phyloP scores from a whole-genome alignment of 495 filamentous ascomycete species.

The Lasiosphaeriaceae sp. region DNA sequence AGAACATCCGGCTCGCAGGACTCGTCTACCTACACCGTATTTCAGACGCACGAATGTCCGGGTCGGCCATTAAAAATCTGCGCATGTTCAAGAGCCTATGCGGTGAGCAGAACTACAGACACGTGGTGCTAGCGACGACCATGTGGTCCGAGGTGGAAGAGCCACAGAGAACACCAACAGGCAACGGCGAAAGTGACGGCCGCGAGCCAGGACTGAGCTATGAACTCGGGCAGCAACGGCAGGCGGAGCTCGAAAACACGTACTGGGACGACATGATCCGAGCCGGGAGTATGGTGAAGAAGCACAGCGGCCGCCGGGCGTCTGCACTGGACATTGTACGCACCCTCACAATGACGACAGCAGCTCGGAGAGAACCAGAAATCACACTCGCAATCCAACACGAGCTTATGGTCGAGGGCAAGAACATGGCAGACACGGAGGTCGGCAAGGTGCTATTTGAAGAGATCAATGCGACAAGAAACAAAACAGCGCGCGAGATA shows the following conservation, averaged over 20 bases:
- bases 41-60: constrained; percentile 1
- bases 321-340: neutral
- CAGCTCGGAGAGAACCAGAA: neutral
- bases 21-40: constrained; percentile 5
- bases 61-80: constrained; percentile 3
- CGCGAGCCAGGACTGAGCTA: neutral
- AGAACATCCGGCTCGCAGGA: neutral
- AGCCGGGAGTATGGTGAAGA: neutral
- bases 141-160: constrained; percentile 2
- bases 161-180: too few relatives aligned
- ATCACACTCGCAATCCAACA: neutral
- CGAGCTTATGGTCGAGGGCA: neutral
- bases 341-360: neutral
- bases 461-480: neutral
- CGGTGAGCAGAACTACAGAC: neutral
- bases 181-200: too few relatives aligned
- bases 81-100: neutral
- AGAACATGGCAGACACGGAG: neutral
- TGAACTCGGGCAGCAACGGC: neutral
- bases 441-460: neutral
- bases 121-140: constrained; percentile 1
- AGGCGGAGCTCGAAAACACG: neutral
- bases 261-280: constrained; percentile 1
- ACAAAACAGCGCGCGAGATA: neutral
- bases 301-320: neutral